Conservation (phyloP, 2,329 filamentous ascomycete species). For the Aspergillus thermomutatus region DNA sequence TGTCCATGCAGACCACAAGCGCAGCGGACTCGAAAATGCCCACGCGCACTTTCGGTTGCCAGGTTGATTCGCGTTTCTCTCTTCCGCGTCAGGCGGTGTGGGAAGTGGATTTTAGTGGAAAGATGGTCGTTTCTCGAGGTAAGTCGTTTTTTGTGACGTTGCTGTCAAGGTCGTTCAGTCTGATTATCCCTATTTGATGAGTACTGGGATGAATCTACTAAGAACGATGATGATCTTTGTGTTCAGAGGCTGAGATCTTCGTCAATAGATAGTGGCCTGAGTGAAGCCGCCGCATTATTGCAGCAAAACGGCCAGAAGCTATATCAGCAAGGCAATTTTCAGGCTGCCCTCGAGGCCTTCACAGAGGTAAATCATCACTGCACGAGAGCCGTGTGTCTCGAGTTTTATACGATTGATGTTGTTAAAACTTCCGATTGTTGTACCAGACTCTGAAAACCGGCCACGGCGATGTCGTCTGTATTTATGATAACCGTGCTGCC, state of each 20-base stretch:
- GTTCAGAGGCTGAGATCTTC: not conserved
- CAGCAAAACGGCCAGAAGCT: conserved; percentile 42
- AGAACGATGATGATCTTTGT: not conserved
- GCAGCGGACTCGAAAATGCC: conserved; percentile 15
- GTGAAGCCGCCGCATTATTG: conserved; percentile 18
- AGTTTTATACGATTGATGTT: not conserved
- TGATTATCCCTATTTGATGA: not conserved
- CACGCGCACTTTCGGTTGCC: conserved; percentile 9
- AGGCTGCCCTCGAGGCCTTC: conserved; percentile 42
- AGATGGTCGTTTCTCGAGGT: conserved; percentile 10
- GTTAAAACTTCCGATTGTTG: not conserved
- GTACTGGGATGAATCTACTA: not conserved
- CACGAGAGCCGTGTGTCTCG: conserved; percentile 9
- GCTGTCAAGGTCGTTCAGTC: not conserved
- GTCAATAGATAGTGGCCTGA: conserved; percentile 9
- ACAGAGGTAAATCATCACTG: conserved; percentile 30
- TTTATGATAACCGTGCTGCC: conserved; percentile 56
- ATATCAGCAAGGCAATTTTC: conserved; percentile 44
- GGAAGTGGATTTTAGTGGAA: not conserved
- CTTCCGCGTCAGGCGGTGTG: not conserved
- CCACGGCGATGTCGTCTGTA: conserved; percentile 31
- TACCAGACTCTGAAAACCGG: conserved; percentile 37
- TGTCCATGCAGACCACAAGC: conserved; percentile 13
- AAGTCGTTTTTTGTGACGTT: not conserved
- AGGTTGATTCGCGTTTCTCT: conserved; percentile 9